These are phyloP conservation scores for Mortierella sp. DNA, from an alignment of 371 early-diverging fungal species.

Conservation along the genomic window DNA sequence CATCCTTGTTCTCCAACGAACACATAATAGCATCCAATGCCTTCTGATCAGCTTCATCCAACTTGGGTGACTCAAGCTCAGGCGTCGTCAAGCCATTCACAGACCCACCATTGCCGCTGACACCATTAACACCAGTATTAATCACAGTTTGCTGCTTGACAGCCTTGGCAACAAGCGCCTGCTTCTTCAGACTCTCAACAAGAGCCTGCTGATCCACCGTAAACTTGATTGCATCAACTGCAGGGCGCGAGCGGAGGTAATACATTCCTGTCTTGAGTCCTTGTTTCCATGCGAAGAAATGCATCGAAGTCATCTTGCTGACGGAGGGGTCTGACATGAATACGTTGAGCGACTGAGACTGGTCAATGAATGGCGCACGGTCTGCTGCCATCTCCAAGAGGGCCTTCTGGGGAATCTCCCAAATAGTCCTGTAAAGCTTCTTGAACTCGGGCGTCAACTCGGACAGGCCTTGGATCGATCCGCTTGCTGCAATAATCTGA, in stretches of 20 bases:
- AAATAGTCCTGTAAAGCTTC: slow-evolving; percentile 97
- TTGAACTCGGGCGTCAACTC: slow-evolving; percentile 91
- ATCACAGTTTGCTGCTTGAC: slow-evolving; percentile 52
- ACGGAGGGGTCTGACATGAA: slow-evolving; percentile 96
- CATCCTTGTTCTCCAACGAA: slow-evolving; percentile 83
- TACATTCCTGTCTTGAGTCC: slow-evolving; percentile 99
- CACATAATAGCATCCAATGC: slow-evolving; percentile 74
- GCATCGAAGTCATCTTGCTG: slow-evolving; percentile 97
- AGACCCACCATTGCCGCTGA: slow-evolving; percentile 5
- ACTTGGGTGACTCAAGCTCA: slow-evolving; percentile 65
- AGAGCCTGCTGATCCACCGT: slow-evolving; percentile 68
- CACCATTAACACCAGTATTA: slow-evolving; percentile 13
- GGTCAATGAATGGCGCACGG: slow-evolving; percentile 98
- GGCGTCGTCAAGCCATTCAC: slow-evolving; percentile 39
- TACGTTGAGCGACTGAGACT: slow-evolving; percentile 97
- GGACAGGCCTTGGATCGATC: slow-evolving; percentile 90
- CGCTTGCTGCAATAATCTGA: slow-evolving; percentile 95
- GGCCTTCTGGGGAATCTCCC: slow-evolving; percentile 95
- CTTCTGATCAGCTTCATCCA: slow-evolving; percentile 60
- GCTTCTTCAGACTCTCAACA: slow-evolving; percentile 57
- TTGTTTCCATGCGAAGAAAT: slow-evolving; percentile 98
- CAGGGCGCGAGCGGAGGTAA: slow-evolving; percentile 97
- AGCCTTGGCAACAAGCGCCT: slow-evolving; percentile 50
- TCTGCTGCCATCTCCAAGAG: slow-evolving; percentile 90
- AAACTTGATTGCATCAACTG: slow-evolving; percentile 98